A percentile compares a stretch with the other conserved stretches of the same genome.
Evolutionary conservation across 257 asterid species (phyloP).

Genomic region (Scutellaria minor): DNA sequence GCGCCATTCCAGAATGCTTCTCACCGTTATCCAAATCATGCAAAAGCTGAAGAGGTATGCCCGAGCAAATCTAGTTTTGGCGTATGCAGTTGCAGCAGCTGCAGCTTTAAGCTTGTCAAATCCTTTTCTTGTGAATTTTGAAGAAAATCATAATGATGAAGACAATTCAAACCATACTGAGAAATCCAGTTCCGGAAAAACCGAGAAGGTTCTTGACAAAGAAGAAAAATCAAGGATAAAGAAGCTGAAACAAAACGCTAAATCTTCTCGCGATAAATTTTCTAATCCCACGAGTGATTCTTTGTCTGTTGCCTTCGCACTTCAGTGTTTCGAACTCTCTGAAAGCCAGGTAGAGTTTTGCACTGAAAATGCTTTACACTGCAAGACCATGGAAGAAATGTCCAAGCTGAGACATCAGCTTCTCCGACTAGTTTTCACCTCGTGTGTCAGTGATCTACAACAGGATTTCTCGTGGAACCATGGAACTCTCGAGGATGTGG

Average conservation of each 20-base stretch:
- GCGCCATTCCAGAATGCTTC: constrained; percentile 98
- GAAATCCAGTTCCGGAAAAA: constrained; percentile 38
- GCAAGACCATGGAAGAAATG: constrained; percentile 96
- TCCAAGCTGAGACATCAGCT: constrained; percentile 92
- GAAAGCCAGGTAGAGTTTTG: constrained; percentile 56
- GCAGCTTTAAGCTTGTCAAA: constrained; percentile 86
- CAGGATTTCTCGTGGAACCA: constrained; percentile 72
- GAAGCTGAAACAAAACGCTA: constrained; percentile 67
- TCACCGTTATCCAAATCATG: constrained; percentile 82
- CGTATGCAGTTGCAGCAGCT: constrained; percentile 83
- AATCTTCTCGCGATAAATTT: constrained; percentile 64
- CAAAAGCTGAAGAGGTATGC: constrained; percentile 40
- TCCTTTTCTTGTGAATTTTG: constrained; percentile 63
- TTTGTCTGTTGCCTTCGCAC: constrained; percentile 71
- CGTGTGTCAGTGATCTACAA: constrained; percentile 47
- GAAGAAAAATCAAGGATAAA: constrained; percentile 66
- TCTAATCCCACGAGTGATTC: constrained; percentile 79
- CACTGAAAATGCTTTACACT: constrained; percentile 60
- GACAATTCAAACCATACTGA: constrained; percentile 40
- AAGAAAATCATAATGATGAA: constrained; percentile 44
- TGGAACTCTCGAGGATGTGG: constrained; percentile 68
- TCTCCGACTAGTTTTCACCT: constrained; percentile 65
- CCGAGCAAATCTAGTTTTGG: constrained; percentile 74
- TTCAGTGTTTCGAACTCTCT: constrained; percentile 79
- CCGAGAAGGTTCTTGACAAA: constrained; percentile 39